phyloP scores from a whole-genome alignment of 805 yeast species.

The Kuraishia hungarica region DNA sequence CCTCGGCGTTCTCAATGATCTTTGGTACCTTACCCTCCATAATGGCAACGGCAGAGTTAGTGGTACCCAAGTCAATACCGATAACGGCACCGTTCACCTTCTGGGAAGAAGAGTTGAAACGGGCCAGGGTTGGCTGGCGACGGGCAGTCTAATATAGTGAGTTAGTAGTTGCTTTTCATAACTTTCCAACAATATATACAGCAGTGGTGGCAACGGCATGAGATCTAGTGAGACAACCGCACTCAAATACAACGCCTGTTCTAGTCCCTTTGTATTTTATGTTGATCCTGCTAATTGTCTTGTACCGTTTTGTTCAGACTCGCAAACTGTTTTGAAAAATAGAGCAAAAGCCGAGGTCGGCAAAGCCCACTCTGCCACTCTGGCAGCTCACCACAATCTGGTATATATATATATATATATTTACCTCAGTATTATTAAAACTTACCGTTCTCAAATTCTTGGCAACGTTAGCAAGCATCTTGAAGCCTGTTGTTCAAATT shows the following conservation, averaged over 20 bases:
- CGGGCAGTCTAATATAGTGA: neutral
- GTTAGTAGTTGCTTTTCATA: neutral
- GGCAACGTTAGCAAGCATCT: constrained; percentile 23
- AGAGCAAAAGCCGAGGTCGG: neutral
- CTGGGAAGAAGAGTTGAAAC: constrained; percentile 15
- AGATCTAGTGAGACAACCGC: neutral
- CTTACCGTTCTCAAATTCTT: constrained; percentile 24
- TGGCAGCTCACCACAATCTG: neutral
- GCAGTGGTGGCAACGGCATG: neutral
- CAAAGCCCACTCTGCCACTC: neutral
- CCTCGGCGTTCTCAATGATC: constrained; percentile 72
- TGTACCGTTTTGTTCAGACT: neutral
- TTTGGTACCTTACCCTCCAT: constrained; percentile 55
- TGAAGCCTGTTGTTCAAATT: constrained; percentile 1
- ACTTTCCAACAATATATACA: no score
- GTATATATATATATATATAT: no score
- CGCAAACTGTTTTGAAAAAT: neutral
- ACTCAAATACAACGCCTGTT: no score
- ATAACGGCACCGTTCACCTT: constrained; percentile 39
- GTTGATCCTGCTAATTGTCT: no score
- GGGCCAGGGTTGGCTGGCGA: constrained; percentile 3
- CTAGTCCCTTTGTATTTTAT: no score
- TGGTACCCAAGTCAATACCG: constrained; percentile 81
- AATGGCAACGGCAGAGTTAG: constrained; percentile 80
- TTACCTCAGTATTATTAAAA: constrained; percentile 1